Conservation (phyloP, 2,329 filamentous ascomycete species). For the Cladobotryum mycophilum region DNA sequence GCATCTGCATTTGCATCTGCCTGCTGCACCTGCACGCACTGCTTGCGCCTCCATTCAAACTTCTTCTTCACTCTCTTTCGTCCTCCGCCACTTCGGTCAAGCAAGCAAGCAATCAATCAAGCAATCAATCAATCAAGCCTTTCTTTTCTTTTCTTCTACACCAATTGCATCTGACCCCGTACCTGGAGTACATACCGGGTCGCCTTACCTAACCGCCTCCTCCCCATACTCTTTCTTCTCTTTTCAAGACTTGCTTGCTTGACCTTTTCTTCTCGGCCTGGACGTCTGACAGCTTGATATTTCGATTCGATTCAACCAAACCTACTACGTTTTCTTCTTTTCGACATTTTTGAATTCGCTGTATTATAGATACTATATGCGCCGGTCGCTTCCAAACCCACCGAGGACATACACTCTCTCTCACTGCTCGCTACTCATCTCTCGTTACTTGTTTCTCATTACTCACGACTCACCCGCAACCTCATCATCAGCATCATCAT, state of each 20-base stretch:
- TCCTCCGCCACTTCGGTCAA: too few relatives aligned
- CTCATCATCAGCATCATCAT: not conserved
- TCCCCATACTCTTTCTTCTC: not conserved
- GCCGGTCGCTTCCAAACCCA: constrained; percentile 5
- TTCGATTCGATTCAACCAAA: not conserved
- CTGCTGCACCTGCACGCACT: too few relatives aligned
- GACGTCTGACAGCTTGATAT: not conserved
- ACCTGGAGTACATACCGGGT: too few relatives aligned
- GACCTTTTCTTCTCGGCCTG: not conserved
- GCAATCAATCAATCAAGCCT: not conserved
- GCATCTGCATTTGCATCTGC: too few relatives aligned
- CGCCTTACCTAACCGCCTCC: too few relatives aligned
- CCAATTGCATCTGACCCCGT: too few relatives aligned
- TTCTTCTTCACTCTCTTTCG: too few relatives aligned
- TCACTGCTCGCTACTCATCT: not conserved
- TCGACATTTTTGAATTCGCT: not conserved
- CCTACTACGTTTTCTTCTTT: too few relatives aligned
- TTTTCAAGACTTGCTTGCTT: not conserved
- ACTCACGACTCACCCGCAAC: not conserved
- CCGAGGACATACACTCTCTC: not conserved
- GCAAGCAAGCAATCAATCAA: too few relatives aligned
- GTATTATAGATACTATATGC: constrained; percentile 1
- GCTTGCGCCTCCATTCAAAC: too few relatives aligned
- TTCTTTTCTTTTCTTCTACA: too few relatives aligned
- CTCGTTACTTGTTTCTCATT: not conserved